Conservation (phyloP, 768 basidiomycete genomes). For the Boletus insuetus region DNA sequence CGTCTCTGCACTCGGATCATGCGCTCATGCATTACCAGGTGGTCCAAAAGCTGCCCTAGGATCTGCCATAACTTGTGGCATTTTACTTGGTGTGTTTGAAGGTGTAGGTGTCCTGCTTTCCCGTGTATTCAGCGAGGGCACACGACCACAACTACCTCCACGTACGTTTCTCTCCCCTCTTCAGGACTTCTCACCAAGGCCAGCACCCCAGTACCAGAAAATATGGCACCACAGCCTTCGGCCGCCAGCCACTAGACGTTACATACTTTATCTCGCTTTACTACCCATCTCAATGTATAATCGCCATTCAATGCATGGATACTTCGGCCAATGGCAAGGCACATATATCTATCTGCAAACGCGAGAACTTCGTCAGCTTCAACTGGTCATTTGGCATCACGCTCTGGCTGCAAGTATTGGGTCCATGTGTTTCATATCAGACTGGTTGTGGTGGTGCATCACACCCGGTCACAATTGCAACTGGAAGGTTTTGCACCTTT, state of each 20-base stretch:
- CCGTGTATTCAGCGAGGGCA: slow-evolving; percentile 82
- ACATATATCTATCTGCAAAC: slow-evolving; percentile 4
- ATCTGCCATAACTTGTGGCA: slow-evolving; percentile 95
- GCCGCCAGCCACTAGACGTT: slow-evolving; percentile 51
- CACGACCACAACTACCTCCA: slow-evolving; percentile 76
- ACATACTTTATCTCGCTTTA: slow-evolving; percentile 28
- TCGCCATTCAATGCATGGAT: slow-evolving; percentile 35
- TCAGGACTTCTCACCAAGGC: slow-evolving; percentile 4
- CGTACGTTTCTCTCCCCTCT: slow-evolving; percentile 44
- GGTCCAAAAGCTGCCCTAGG: slow-evolving; percentile 89
- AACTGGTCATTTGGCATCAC: not conserved
- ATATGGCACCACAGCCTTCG: slow-evolving; percentile 50
- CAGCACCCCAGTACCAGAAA: slow-evolving; percentile 46
- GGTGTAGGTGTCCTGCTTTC: slow-evolving; percentile 93
- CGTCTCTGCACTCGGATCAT: not conserved
- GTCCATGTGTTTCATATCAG: not conserved
- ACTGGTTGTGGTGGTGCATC: not conserved
- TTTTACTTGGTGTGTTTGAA: slow-evolving; percentile 90
- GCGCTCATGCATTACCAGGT: slow-evolving; percentile 46
- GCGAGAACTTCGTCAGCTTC: not conserved
- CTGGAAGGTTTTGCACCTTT: not conserved
- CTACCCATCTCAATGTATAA: slow-evolving; percentile 38
- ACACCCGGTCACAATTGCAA: slow-evolving; percentile 10
- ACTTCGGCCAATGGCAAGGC: slow-evolving; percentile 27
- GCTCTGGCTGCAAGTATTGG: not conserved